Base-by-base conservation (phyloP, 768 basidiomycete species). In the Phylloporus arenicola region DNA sequence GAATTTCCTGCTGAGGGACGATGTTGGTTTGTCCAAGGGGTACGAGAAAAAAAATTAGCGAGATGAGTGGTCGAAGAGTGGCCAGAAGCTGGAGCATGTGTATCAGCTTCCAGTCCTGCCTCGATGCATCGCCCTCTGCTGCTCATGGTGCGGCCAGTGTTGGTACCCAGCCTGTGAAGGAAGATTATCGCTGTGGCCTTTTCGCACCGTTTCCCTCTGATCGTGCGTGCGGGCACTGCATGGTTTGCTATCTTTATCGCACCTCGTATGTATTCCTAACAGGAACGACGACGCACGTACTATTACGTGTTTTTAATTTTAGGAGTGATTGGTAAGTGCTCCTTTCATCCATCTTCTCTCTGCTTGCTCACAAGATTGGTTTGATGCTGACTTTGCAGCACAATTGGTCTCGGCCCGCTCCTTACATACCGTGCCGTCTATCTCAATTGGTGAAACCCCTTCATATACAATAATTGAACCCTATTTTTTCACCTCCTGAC, bases 381-480 rank as follows among this genome's bases (percentile, higher is more conserved):
- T 58, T 64, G 52, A 50, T 59, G 45, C 37, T 47, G 20, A 25
- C 39, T 41, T 37, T 31, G 17, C 25, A 34, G n/a, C 17, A 29
- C 17, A 50, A 44, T 42, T 39, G 11, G 42, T 37, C 50, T 48
- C 43, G 43, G 40, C 24, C 37, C 29, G 30, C 41, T 24, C 43
- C 37, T 52, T 53, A 38, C 54, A 46, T 45, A 51, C 48, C 42
- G 30, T 46, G 55, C 53, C 42, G 53, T 30, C 48, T 10, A 45
- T 30, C 6, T 30, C 51, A 58, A 22, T 42, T 38, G 56, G 51
- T 45, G 29, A 49, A 33, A 11, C 48, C 51, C 41, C 55, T 57
- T 63, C 58, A 64, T 62, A 57, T 63, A 41, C 50, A 48, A 57
- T 54, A 17, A 64, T 64, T 59, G 62, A 63, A 63, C 61, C 50